Evolutionary conservation across 345 rosid genomes (phyloP), one percentile per base, ranked within the genome.

Genomic region (Psidium friedrichsthalianum): DNA sequence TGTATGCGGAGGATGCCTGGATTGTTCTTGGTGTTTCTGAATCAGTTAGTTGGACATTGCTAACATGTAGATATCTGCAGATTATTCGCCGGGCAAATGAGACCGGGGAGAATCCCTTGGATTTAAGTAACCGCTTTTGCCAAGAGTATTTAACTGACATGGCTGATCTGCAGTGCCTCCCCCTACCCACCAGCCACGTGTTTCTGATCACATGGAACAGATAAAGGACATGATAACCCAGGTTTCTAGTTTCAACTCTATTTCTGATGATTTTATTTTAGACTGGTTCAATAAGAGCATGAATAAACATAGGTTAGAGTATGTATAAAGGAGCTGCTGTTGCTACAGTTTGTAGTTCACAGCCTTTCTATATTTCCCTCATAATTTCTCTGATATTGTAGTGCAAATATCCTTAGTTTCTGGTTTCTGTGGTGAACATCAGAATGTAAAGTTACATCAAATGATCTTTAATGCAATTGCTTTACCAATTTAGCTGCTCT

Each of bases 141-240:
- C 91, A 93, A 74, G 99, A 94, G 84, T 96, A 97, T 89, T 84
- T 92, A 47, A 88, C 85, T 29, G 99, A 97, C 88, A 92, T 97
- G 98, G 85, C 56, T 82, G 89, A 89, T 83, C 91, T 97, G 74
- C 98, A 92, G 91, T 97, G 98, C 91, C 96, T 96, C 6, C 85
- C 57, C 99, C 99, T 22, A 96, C 96, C 15, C 92, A 90, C 83
- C 93, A 95, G 92, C 98, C 98, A 12, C 89, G 93, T 20, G 98
- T 97, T 18, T 92, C 98, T 57, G 89, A 89, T 9, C 96, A 96
- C 90, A 94, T 97, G 92, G 94, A 92, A 25, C 91, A 97, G 88
- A 96, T 97, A 42, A 91, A 91, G 69, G 88, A 93, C 85, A 91
- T 95, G 98, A 95, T 97, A 78, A 82, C 89, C 9, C 91, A 89